Evolutionary conservation across 768 basidiomycete genomes (phyloP), one percentile per base, ranked within the genome.

Genomic region (Phlebiopsis flavidoalba): DNA sequence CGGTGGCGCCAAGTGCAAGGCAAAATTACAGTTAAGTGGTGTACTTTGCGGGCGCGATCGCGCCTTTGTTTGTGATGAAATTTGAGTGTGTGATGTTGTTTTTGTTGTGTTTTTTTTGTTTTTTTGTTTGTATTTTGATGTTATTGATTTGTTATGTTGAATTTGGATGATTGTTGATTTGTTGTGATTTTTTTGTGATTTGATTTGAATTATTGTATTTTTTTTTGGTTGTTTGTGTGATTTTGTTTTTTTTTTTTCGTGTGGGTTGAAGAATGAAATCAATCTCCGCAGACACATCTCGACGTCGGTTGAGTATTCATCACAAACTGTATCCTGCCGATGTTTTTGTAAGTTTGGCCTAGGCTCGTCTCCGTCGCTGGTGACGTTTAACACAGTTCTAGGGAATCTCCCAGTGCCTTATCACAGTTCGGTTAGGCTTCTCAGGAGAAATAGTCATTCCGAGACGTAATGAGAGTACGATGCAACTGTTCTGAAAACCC

Each of bases 371-470:
- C 26, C 26, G 6, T 31, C 26, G 6, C 26, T 6, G 26, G 6
- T 6, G 26, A 31, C 6, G 26, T 31, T 31, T 31, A 31, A 31
- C 19, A 46, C 8, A 19, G 17, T 21, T 19, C 7, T 48, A 67
- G 66, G 67, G 67, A 11, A 65, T 68, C 45, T 68, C 67, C 3
- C 67, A 68, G 46, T 56, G 60, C 40, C 62, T 68, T 36, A 68
- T 68, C 58, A 65, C 63, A 19, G 67, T 62, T 19, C 66, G 63
- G 36, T 57, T 68, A 33, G 66, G 64, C 12, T 59, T 68, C 24
- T 24, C 54, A 11, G 11, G 19, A 11, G 48, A 26, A 11, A 49
- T 49, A 4, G 3, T 11, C 19, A 11, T 12, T 3, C 10, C n/a
- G 3, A 19, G 19, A 49, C 4, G 24, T 3, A n/a, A 19, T 11